Percentiles rank a stretch among this genome's conserved stretches.
These are phyloP conservation scores for Elaeagnus macrophylla DNA, from an alignment of 306 rosid species.

Conservation along the genomic window DNA sequence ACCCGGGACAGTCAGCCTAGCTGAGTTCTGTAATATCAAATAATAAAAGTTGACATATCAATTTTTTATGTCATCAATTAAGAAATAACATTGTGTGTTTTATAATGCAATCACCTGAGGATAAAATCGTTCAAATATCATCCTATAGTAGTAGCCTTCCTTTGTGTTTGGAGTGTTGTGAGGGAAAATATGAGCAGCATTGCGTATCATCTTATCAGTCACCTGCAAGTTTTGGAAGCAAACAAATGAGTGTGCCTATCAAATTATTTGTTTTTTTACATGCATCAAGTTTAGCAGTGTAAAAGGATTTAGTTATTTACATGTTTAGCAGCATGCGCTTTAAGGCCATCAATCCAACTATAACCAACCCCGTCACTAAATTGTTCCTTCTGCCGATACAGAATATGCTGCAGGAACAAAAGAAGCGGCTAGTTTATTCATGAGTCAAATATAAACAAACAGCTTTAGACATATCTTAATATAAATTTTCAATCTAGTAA, in stretches of 20 bases:
- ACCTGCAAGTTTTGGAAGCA: conserved; percentile 35
- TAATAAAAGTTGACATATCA: not conserved
- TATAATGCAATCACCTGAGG: conserved; percentile 51
- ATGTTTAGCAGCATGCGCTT: conserved; percentile 80
- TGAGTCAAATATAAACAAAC: no score
- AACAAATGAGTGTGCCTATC: no score
- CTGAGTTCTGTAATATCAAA: conserved; percentile 60
- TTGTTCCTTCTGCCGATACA: conserved; percentile 93
- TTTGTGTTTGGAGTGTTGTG: conserved; percentile 85
- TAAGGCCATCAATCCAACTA: conserved; percentile 97
- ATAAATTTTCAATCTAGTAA: not conserved
- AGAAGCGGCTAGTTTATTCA: conserved; percentile 22
- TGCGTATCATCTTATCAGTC: conserved; percentile 70
- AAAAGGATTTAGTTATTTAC: conserved; percentile 21
- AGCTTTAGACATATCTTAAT: no score
- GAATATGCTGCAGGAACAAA: conserved; percentile 55
- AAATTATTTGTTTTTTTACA: no score
- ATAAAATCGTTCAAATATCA: conserved; percentile 90
- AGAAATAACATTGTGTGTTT: not conserved
- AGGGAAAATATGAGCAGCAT: conserved; percentile 71
- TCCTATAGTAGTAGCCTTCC: conserved; percentile 90
- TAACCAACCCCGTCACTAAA: conserved; percentile 99
- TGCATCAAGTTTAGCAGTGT: no score
- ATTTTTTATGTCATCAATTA: not conserved
- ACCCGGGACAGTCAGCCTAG: conserved; percentile 79